Conservation (phyloP, 2,329 filamentous ascomycete genomes). For the Phaeosphaeriaceae sp. region DNA sequence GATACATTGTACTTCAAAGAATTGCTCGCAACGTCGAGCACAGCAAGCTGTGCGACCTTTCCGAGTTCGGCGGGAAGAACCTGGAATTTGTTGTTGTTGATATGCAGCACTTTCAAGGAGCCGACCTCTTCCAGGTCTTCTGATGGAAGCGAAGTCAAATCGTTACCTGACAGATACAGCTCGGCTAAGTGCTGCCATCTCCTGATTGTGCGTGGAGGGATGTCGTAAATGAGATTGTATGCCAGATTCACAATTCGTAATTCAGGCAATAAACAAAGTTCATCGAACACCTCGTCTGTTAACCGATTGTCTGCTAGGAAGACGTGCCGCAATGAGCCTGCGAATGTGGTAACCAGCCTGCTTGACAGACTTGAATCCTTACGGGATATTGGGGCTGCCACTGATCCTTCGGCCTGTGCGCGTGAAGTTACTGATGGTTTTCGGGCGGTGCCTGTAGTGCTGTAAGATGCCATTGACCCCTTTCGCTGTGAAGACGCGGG, state of each 20-base stretch:
- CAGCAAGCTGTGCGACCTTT: conserved; percentile 87
- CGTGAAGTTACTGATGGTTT: conserved; percentile 85
- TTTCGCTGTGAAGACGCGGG: conserved; percentile 72
- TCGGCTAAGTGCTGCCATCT: conserved; percentile 90
- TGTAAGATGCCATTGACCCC: conserved; percentile 81
- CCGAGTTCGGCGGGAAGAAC: conserved; percentile 94
- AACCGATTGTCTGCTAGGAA: conserved; percentile 93
- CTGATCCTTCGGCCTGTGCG: conserved; percentile 62
- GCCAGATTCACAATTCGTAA: conserved; percentile 89
- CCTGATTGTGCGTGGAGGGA: conserved; percentile 85
- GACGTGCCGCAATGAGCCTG: conserved; percentile 80
- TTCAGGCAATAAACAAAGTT: conserved; percentile 81
- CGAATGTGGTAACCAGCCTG: conserved; percentile 84
- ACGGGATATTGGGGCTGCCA: conserved; percentile 65
- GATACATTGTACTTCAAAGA: conserved; percentile 97
- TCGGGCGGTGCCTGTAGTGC: conserved; percentile 57
- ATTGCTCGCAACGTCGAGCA: conserved; percentile 95
- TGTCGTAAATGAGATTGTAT: conserved; percentile 92
- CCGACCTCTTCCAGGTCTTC: conserved; percentile 93
- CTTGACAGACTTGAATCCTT: conserved; percentile 91
- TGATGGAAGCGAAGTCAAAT: conserved; percentile 86
- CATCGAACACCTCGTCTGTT: conserved; percentile 93
- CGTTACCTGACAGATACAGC: conserved; percentile 93
- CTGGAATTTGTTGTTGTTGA: conserved; percentile 98
- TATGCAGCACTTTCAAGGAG: conserved; percentile 85